Evolutionary conservation across 148 eudicot genomes (phyloP), one percentile per base, ranked within the genome.

Genomic region (Nepenthes gracilis): DNA sequence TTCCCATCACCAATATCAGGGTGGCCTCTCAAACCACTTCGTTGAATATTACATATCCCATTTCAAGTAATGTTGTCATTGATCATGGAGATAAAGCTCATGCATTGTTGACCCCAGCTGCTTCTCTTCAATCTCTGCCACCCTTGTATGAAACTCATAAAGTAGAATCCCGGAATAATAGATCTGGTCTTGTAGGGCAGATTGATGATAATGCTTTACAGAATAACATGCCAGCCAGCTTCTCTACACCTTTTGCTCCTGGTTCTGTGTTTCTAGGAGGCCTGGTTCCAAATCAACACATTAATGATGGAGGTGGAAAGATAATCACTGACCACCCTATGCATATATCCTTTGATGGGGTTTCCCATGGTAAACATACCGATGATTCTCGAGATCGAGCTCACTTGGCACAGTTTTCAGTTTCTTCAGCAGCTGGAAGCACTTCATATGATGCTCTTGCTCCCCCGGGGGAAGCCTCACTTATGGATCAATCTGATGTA

Each of bases 281-380:
- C 75, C 71, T 74, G 36, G 66, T 73, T 70, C 87, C 79, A 54
- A 73, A 70, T 71, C 81, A 77, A 58, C 83, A 73, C 12, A 70
- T 68, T 51, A 36, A 63, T 65, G 65, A 75, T 66, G 58, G 65
- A 34, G 70, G 78, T 63, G 86, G 73, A 68, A 68, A 63, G 62
- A 43, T 53, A 54, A 33, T 62, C 59, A 66, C 48, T 54, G 65
- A 66, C 68, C 77, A 62, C 38, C 55, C 78, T 36, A 38, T 63
- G 35, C 34, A 66, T 52, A 14, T 47, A 47, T 61, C 78, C 67
- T 73, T 67, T 60, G 74, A 71, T 40, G 55, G 72, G 32, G 9
- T 48, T 14, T 51, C 75, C 54, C 72, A 60, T 50, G 61, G 62
- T 62, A 68, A 57, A 40, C 70, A 72, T 62, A 62, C 62, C 54